A percentile compares a stretch with the other conserved stretches of the same genome.
phyloP scores from a whole-genome alignment of 371 early-diverging fungal species.

The Parasitella parasitica region DNA sequence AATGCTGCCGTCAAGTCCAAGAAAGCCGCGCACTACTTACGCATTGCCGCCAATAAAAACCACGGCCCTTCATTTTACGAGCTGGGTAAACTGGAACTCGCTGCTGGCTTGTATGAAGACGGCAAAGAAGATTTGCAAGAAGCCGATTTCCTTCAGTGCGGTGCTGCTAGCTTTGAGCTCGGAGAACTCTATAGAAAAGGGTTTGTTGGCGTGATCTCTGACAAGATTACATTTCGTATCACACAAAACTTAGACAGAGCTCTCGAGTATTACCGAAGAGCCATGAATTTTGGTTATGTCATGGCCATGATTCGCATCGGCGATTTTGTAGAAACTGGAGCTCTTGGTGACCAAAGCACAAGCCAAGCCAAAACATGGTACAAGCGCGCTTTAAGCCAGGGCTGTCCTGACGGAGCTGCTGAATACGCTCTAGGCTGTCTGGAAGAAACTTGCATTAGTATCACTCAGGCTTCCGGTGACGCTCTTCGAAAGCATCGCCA shows the following conservation, averaged over 20 bases:
- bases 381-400: background rate
- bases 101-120: constrained; percentile 19
- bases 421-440: constrained; percentile 27
- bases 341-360: background rate
- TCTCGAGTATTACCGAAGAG: background rate
- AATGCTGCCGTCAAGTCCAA: constrained; percentile 2
- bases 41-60: constrained; percentile 19
- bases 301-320: constrained; percentile 15
- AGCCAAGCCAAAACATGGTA: constrained; percentile 7
- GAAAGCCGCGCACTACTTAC: constrained; percentile 3
- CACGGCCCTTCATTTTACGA: constrained; percentile 21
- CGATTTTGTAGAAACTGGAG: constrained; percentile 13
- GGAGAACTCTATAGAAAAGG: constrained; percentile 17
- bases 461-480: background rate
- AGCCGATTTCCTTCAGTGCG: constrained; percentile 14
- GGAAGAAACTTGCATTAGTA: constrained; percentile 6
- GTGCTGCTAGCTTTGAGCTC: constrained; percentile 16
- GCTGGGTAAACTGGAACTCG: constrained; percentile 10
- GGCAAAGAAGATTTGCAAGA: constrained; percentile 21
- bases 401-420: constrained; percentile 7
- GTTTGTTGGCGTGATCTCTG: constrained; percentile 6
- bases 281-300: background rate
- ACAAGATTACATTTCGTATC: constrained; percentile 1
- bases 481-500: background rate
- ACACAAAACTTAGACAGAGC: background rate